phyloP scores from a whole-genome alignment of 768 basidiomycete genomes.

The Lepiota venenata region DNA sequence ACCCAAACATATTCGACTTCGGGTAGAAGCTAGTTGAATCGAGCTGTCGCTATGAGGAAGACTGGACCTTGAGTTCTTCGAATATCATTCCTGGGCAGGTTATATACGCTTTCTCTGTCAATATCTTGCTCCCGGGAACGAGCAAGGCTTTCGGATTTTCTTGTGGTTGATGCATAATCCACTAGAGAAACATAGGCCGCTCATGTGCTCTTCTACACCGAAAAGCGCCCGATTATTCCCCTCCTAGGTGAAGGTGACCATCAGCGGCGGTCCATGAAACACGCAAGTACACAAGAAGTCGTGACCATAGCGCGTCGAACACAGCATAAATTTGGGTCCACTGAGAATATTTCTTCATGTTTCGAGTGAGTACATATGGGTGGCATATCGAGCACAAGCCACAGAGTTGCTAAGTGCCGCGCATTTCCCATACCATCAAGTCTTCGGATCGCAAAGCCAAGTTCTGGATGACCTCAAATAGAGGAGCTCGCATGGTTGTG shows the following conservation, averaged over 20 bases:
- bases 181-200: neutral
- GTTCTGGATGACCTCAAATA: neutral
- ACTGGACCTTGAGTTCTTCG: neutral
- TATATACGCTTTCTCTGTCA: neutral
- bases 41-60: neutral
- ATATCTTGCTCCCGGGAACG: neutral
- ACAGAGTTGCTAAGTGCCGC: neutral
- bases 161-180: neutral
- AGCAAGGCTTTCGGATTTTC: neutral
- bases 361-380: neutral
- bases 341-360: neutral
- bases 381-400: neutral
- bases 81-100: neutral
- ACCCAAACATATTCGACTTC: conserved; percentile 1
- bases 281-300: neutral
- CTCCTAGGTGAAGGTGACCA: no score
- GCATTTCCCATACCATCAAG: conserved; percentile 8
- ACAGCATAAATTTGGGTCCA: neutral
- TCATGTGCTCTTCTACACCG: neutral
- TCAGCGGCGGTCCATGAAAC: neutral
- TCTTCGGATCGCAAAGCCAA: neutral
- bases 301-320: neutral
- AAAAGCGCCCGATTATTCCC: no score
- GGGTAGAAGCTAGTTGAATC: neutral
- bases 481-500: no score